Base-by-base conservation (phyloP, 1,284 basidiomycete genomes). In the Ganoderma resinaceum region DNA sequence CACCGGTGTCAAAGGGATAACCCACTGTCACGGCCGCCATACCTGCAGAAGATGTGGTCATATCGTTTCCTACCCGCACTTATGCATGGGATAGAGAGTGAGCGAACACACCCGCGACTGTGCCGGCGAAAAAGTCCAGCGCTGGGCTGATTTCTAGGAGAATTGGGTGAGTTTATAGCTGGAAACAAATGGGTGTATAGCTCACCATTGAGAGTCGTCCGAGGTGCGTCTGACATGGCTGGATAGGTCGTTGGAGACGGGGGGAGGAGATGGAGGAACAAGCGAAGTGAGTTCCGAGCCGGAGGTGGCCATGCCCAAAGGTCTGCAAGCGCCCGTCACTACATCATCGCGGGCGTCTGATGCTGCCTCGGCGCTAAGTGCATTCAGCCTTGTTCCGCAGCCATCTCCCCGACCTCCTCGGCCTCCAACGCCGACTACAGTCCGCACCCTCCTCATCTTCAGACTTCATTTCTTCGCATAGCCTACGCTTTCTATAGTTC, bases 1-100 rank as follows among this genome's bases (percentile, higher is more conserved):
- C 72, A 89, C 91, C 88, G 64, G 92, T 93, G 77, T 93, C 92
- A 65, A 93, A 90, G 0, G 92, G 92, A 76, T 89, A 90, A 23
- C 91, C 91, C 23, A 92, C 88, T 38, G 86, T 78, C 14, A 93
- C 80, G 37, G 89, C 86, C 3, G 86, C 84, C 70, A 90, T 86
- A 18, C 91, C 91, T 91, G 82, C 68, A 40, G 58, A 55, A 12
- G 18, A 20, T 0, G n/a, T 16, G 20, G 20, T 33, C 31, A 58
- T 9, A 23, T n/a, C 20, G n/a, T 20, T 14, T 14, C 33, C 18
- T 40, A 14, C 16, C 14, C 37, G 18, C 35, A 18, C 8, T 6
- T 11, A 38, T 23, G 23, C 49, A 64, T 52, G 20, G 46, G 63
- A 46, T 49, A 46, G 16, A 40, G 5, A 8, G 29, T 31, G 52